phyloP scores from a whole-genome alignment of 139 green algal genomes.

The Mychonastes homosphaera region DNA sequence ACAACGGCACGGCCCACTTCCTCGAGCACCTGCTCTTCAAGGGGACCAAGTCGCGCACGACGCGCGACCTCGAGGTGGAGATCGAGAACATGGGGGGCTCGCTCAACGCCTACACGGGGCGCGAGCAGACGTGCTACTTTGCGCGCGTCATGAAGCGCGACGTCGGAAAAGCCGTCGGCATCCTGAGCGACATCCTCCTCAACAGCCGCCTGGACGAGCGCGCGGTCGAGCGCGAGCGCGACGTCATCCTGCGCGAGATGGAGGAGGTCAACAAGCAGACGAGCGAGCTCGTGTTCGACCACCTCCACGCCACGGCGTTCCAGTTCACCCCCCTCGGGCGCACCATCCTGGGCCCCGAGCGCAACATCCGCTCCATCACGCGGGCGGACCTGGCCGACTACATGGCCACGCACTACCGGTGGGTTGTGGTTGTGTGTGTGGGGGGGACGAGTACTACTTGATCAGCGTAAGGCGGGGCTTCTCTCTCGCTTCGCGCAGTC shows the following conservation, averaged over 20 bases:
- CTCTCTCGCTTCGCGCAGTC: background rate
- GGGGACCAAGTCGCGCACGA: constrained; percentile 78
- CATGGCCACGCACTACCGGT: constrained; percentile 93
- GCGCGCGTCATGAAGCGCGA: constrained; percentile 69
- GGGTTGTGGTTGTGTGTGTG: background rate
- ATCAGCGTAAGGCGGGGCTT: too few species aligned
- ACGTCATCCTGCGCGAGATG: constrained; percentile 96
- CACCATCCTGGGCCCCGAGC: constrained; percentile 90
- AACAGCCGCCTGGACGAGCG: constrained; percentile 78
- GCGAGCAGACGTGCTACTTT: constrained; percentile 95
- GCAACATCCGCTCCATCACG: constrained; percentile 86
- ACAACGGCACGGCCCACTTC: constrained; percentile 95
- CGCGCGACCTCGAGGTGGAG: constrained; percentile 85
- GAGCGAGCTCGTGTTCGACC: constrained; percentile 84
- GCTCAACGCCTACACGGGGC: constrained; percentile 95
- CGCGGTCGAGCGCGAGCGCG: constrained; percentile 80
- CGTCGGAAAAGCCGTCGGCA: constrained; percentile 78
- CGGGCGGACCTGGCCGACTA: constrained; percentile 83
- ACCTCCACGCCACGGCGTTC: constrained; percentile 98
- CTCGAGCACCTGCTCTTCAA: constrained; percentile 99
- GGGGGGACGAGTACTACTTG: background rate
- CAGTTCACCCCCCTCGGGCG: constrained; percentile 86
- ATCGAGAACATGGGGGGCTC: constrained; percentile 97
- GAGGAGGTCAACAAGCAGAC: constrained; percentile 73
- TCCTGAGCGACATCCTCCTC: constrained; percentile 95